Conservation (phyloP, 176 grass and related monocot species). For the Aegilops tauschii region DNA sequence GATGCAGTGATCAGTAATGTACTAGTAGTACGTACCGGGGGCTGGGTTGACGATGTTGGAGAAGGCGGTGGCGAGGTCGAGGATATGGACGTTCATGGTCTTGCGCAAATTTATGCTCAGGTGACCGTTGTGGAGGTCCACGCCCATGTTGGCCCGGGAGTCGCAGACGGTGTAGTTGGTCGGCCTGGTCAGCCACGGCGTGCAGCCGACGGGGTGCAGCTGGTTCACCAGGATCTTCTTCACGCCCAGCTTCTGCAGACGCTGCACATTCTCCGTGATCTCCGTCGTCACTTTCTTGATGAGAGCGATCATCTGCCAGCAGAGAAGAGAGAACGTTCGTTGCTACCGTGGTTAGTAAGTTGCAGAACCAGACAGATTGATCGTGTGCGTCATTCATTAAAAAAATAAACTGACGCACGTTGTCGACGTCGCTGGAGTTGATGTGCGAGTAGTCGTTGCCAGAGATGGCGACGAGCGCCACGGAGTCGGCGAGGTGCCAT, state of each 20-base stretch:
- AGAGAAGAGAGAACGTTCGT: not conserved
- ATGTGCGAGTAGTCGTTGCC: slow-evolving; percentile 36
- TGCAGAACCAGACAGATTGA: not conserved
- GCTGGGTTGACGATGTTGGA: slow-evolving; percentile 14
- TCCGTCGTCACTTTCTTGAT: not conserved
- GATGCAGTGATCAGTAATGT: too few relatives aligned
- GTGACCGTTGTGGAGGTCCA: not conserved
- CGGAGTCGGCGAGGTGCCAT: not conserved
- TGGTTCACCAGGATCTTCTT: slow-evolving; percentile 41
- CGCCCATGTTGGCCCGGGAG: not conserved
- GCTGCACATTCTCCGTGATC: slow-evolving; percentile 6
- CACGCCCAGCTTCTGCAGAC: slow-evolving; percentile 25
- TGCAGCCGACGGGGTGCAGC: slow-evolving; percentile 42
- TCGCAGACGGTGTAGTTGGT: slow-evolving; percentile 39
- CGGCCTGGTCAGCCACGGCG: slow-evolving; percentile 19
- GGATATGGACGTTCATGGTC: not conserved
- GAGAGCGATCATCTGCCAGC: not conserved
- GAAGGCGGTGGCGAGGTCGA: slow-evolving; percentile 8
- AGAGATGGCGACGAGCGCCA: slow-evolving; percentile 39
- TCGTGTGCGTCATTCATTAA: too few relatives aligned
- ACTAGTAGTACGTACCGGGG: not conserved
- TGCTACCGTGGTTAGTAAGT: not conserved
- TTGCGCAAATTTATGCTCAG: not conserved
- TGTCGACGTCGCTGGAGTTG: not conserved
- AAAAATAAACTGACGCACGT: not conserved